Percentiles rank a stretch among this genome's conserved stretches.
Conservation (phyloP, 257 asterid species). For the Ophiorrhiza pumila region DNA sequence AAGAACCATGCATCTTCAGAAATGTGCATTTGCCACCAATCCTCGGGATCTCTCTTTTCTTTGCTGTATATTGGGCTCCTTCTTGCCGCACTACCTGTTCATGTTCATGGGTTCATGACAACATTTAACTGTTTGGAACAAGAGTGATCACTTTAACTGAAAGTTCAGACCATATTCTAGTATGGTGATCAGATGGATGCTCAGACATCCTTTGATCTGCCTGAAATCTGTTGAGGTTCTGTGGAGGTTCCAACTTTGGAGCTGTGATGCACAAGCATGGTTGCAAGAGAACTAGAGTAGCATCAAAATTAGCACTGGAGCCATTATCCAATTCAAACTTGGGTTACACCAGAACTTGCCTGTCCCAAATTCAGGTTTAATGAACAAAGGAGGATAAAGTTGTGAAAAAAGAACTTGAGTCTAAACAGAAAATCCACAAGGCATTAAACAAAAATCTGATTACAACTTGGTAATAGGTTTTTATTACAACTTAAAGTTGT, state of each 20-base stretch:
- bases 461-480: background rate
- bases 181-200: conserved; percentile 80
- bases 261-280: conserved; percentile 94
- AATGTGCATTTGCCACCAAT: conserved; percentile 53
- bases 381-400: conserved; percentile 18
- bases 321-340: conserved; percentile 74
- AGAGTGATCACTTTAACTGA: conserved; percentile 53
- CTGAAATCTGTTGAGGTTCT: conserved; percentile 38
- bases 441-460: background rate
- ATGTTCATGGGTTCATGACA: conserved; percentile 21
- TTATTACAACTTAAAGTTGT: background rate
- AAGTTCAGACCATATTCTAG: conserved; percentile 96
- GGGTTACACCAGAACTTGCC: conserved; percentile 94
- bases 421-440: conserved; percentile 16
- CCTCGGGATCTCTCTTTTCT: conserved; percentile 55
- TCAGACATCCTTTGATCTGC: conserved; percentile 38
- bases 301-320: conserved; percentile 71
- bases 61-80: conserved; percentile 36
- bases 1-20: conserved; percentile 50
- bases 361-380: conserved; percentile 37
- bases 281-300: conserved; percentile 89
- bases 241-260: conserved; percentile 40
- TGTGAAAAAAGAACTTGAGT: conserved; percentile 12
- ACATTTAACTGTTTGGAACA: conserved; percentile 10
- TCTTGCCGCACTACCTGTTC: conserved; percentile 69